A percentile compares a stretch with the other conserved stretches of the same genome.
Conservation (phyloP, 306 rosid genomes). For the Casuarina cunninghamiana region DNA sequence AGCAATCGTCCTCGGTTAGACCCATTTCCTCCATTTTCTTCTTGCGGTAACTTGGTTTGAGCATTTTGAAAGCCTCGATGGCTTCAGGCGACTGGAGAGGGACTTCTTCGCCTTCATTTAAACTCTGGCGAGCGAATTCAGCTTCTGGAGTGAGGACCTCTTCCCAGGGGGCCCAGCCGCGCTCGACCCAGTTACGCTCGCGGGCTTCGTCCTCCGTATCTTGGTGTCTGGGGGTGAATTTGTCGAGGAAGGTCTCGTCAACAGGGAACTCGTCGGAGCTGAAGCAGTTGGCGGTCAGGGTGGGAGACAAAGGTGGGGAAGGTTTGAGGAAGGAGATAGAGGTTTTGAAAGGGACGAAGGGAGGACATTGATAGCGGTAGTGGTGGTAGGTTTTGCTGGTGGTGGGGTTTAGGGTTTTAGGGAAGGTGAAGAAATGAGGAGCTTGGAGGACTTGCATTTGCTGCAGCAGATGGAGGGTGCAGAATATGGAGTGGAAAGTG, state of each 20-base stretch:
- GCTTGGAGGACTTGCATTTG: slow-evolving; percentile 67
- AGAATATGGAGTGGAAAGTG: neutral
- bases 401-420: slow-evolving; percentile 48
- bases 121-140: slow-evolving; percentile 76
- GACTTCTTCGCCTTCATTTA: slow-evolving; percentile 93
- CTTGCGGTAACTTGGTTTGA: slow-evolving; percentile 68
- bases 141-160: slow-evolving; percentile 88
- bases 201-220: slow-evolving; percentile 92
- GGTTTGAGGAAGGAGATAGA: neutral
- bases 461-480: neutral
- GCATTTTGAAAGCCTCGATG: slow-evolving; percentile 90
- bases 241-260: slow-evolving; percentile 68
- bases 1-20: slow-evolving; percentile 73
- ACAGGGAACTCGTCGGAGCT: slow-evolving; percentile 96
- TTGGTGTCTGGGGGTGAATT: slow-evolving; percentile 57
- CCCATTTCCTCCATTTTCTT: slow-evolving; percentile 82
- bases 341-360: slow-evolving; percentile 14
- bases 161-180: slow-evolving; percentile 99
- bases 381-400: neutral
- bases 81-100: slow-evolving; percentile 81
- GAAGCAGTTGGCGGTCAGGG: slow-evolving; percentile 37
- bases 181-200: slow-evolving; percentile 79
- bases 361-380: slow-evolving; percentile 37
- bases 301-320: neutral
- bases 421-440: slow-evolving; percentile 63